Evolutionary conservation across 2,329 filamentous ascomycete species (phyloP), one percentile per base, ranked within the genome.

Genomic region (Diaporthe vexans): DNA sequence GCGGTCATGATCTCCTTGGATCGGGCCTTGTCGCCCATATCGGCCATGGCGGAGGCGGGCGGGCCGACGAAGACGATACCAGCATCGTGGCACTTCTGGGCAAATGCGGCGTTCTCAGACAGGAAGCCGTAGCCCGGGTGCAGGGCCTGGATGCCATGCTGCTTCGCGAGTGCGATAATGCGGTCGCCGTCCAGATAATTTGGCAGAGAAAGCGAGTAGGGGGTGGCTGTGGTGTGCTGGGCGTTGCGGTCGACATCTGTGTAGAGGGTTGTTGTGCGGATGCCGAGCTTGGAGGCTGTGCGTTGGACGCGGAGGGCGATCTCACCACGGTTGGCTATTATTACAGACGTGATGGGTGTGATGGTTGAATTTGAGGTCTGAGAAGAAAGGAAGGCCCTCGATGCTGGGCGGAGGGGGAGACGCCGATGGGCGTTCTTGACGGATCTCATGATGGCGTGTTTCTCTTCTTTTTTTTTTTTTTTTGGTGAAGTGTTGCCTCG

Each of bases 101-200:
- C 97, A 82, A 99, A 99, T 8, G 88, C 91, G 10, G 96, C 92
- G 83, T 99, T 99, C 85, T 99, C 97, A 76, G 94, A 97, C 77
- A 98, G 86, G 81, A 97, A 99, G 57, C 97, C 97, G 85, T 99
- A 99, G 33, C 97, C 97, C 0, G 97, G 97, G 83, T 99, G 97
- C 78, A 99, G 93, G 6, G 95, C 96, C 81, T 96, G 91, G 80
- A 97, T 98, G 57, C 94, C 94, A 80, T 96, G 91, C 79, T 93
- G 88, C 85, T 95, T 95, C 19, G 96, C 97, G 74, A 98, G 91
- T 37, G 91, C 89, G 76, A 99, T 96, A 81, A 99, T 98, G 76
- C 94, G 92, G 80, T 97, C 94, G 73, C 95, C 95, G 82, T 99
- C 96, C 56, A 99, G 91, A 82, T 99, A 99, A 71, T 94, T 95